Base-by-base conservation (phyloP, 768 basidiomycete genomes). In the Russula brevipes region DNA sequence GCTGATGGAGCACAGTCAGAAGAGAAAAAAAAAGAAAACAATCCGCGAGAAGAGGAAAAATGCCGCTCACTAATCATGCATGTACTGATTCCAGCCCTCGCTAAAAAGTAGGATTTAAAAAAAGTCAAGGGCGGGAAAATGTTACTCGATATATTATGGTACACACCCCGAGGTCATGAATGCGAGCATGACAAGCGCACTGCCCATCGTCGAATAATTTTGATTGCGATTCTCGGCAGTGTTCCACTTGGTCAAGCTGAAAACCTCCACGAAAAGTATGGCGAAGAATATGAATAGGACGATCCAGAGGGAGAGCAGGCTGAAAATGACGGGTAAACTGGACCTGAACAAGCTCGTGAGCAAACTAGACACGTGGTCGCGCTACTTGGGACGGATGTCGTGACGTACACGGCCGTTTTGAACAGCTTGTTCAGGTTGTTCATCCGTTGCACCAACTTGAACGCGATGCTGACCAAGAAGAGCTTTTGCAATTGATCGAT, bases 81-180 rank as follows among this genome's bases (percentile, higher is more conserved):
- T 98, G 73, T 88, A 97, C 69, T 88, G 85, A 72, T 98, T 98
- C 96, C 96, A 98, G 0, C 87, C 92, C 73, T 98, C 95, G 9
- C 94, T 94, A 66, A 7, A 66, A 7, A 45, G 31, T 44, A 6
- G 5, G 38, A 11, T 30, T 2, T 17, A 2, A 10, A n/a, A 45
- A 42, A 42, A 12, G n/a, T n/a, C n/a, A n/a, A n/a, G n/a, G n/a
- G 14, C 2, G 30, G 35, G 41, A 9, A 11, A 66, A 57, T 68
- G 36, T 67, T 61, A 57, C 5, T 47, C 16, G 68, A 42, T 7
- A 61, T 30, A 53, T 45, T 50, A 7, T 24, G 24, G 6, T 16
- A 76, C 84, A 67, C 72, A 95, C 94, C 94, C 95, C 38, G 91
- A 90, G 64, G 88, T 94, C 83, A 93, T 92, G 75, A 97, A 93